These are phyloP conservation scores for Hyparrhenia diplandra DNA, from an alignment of 176 grass and related monocot genomes.

Conservation along the genomic window DNA sequence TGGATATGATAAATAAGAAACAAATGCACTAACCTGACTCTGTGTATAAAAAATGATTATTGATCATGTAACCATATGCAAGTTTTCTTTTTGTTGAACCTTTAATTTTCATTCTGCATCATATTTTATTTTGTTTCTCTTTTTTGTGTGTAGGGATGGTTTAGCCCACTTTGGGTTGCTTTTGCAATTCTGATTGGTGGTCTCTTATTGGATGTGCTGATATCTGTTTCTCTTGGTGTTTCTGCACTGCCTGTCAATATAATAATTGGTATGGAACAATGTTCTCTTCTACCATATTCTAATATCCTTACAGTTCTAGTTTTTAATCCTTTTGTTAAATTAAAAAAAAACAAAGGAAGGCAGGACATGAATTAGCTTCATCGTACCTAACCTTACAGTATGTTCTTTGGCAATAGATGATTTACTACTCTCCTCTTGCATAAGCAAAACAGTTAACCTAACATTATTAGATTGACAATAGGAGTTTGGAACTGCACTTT, in stretches of 20 bases:
- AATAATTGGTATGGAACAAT: slow-evolving; percentile 75
- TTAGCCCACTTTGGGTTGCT: slow-evolving; percentile 97
- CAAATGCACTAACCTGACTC: slow-evolving; percentile 25
- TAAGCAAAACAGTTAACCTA: too few relatives aligned
- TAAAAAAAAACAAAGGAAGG: not conserved
- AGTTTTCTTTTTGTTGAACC: slow-evolving; percentile 18
- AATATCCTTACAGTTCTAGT: slow-evolving; percentile 14
- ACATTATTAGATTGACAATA: too few relatives aligned
- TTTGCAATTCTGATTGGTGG: slow-evolving; percentile 97
- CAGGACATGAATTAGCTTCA: not conserved
- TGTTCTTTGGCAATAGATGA: not conserved
- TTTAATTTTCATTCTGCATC: slow-evolving; percentile 22
- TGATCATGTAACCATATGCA: slow-evolving; percentile 26
- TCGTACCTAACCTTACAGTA: not conserved
- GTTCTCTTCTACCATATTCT: slow-evolving; percentile 13
- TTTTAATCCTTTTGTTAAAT: slow-evolving; percentile 20
- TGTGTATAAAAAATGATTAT: slow-evolving; percentile 17
- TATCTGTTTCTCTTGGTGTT: slow-evolving; percentile 97
- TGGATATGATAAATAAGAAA: slow-evolving; percentile 43
- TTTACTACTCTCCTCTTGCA: not conserved
- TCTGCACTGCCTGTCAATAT: slow-evolving; percentile 94
- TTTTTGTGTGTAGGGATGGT: slow-evolving; percentile 67
- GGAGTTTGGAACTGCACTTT: too few relatives aligned
- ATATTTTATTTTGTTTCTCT: slow-evolving; percentile 33
- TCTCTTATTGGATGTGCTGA: slow-evolving; percentile 94